These are phyloP conservation scores for Kernera saxatilis DNA, from an alignment of 345 rosid species.

Conservation along the genomic window DNA sequence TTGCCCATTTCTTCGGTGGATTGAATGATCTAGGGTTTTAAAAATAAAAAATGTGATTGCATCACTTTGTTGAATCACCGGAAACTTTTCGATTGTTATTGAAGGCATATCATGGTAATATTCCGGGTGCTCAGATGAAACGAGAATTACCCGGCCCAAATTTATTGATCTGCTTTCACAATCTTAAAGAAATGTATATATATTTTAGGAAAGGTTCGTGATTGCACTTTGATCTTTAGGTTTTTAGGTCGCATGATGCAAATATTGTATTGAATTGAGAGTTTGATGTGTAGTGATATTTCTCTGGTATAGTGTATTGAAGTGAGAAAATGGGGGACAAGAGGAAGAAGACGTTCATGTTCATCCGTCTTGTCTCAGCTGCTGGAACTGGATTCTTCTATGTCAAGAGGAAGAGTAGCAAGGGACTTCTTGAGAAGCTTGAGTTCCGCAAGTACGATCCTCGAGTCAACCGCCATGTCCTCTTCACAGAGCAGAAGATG, in stretches of 20 bases:
- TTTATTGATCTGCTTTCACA: not conserved
- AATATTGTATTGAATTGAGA: not conserved
- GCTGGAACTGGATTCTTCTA: conserved; percentile 98
- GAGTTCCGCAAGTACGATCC: conserved; percentile 95
- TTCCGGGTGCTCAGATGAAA: not conserved
- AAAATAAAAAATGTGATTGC: not conserved
- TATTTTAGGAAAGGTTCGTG: not conserved
- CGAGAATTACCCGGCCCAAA: not conserved
- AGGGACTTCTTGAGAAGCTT: conserved; percentile 72
- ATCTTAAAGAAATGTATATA: not conserved
- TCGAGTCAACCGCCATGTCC: conserved; percentile 85
- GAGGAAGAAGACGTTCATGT: conserved; percentile 46
- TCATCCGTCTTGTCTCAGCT: conserved; percentile 84
- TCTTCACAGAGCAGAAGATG: conserved; percentile 91
- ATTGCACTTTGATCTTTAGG: not conserved
- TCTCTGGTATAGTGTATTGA: not conserved
- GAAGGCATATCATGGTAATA: not conserved
- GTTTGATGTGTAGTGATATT: not conserved
- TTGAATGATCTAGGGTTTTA: not conserved
- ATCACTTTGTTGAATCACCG: not conserved
- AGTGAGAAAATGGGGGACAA: conserved; percentile 57
- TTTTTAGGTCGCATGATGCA: not conserved
- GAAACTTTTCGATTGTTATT: not conserved
- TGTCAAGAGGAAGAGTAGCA: conserved; percentile 85
- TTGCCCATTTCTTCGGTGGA: not conserved